These are phyloP conservation scores for Aureobasidium leucospermi DNA, from an alignment of 2,329 filamentous ascomycete genomes.

Conservation along the genomic window DNA sequence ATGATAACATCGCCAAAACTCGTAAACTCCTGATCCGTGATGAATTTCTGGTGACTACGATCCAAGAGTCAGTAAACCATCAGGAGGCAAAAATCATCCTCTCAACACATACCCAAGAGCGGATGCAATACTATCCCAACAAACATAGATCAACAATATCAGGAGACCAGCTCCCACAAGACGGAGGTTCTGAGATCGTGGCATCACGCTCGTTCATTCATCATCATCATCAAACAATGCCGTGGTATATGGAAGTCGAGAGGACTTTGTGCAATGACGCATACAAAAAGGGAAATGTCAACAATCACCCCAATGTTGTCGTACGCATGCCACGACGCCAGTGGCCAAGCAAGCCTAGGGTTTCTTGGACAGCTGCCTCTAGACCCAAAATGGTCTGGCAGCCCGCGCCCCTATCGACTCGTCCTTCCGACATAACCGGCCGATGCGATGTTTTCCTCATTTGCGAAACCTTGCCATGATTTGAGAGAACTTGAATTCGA, in stretches of 20 bases:
- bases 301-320: not conserved
- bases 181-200: not conserved
- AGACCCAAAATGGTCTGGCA: not conserved
- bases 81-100: not conserved
- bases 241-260: not conserved
- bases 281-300: not conserved
- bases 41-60: not conserved
- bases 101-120: not conserved
- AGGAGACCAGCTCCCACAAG: not conserved
- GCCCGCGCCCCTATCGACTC: not conserved
- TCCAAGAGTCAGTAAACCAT: not conserved
- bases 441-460: not conserved
- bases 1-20: not conserved
- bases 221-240: not conserved
- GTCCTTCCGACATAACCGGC: not conserved
- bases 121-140: not conserved
- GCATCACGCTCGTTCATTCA: not conserved
- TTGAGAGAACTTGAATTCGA: not conserved
- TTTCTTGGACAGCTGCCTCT: constrained; percentile 2
- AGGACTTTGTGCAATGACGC: not conserved
- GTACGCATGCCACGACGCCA: constrained; percentile 5
- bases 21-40: not conserved
- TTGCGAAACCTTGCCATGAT: not conserved
- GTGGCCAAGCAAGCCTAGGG: not conserved
- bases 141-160: not conserved